Evolutionary conservation across 2,329 filamentous ascomycete species (phyloP), one percentile per base, ranked within the genome.

Genomic region (Pestalotiopsis sp.): DNA sequence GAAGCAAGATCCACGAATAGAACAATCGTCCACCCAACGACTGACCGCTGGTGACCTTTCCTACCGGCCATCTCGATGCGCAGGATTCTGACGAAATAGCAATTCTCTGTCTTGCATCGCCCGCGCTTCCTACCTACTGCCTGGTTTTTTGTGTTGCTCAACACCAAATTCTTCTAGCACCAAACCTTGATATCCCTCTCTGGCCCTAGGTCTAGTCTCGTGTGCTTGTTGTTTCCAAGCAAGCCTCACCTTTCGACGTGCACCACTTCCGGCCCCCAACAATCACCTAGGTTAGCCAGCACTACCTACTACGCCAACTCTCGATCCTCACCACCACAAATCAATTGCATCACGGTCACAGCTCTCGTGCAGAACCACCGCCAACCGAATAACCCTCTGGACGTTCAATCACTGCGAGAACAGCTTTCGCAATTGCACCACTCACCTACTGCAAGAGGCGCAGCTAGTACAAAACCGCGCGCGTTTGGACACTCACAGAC

Each of bases 1-100:
- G 31, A 61, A 36, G 27, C 59, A 36, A 61, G 27, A 36, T 61
- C 59, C 59, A 61, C 59, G 59, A 61, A 61, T 61, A 61, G 59
- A 36, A 61, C 59, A 38, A 17, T n/a, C 59, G 23, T 59, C 23
- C 57, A 59, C 23, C 11, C 57, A 25, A 59, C 56, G 20, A 45
- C 45, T 52, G 45, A 52, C 45, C 45, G 45, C 45, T n/a, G 27
- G 45, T 52, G 45, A 52, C 45, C 45, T 52, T 17, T 31, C 17
- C 45, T 52, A 52, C 45, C 45, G 45, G 45, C 45, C 45, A 52
- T 52, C 45, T 52, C 45, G 45, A 52, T 52, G 45, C 45, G 20
- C 17, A 52, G 23, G 57, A 59, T 27, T 31, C 57, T 59, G 57
- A 59, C 57, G 57, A 59, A 59, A 59, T 31, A 31, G 27, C 23